Percentiles rank a stretch among this genome's conserved stretches.
phyloP scores from a whole-genome alignment of 148 eudicot genomes.

The Polygonum maritimum region DNA sequence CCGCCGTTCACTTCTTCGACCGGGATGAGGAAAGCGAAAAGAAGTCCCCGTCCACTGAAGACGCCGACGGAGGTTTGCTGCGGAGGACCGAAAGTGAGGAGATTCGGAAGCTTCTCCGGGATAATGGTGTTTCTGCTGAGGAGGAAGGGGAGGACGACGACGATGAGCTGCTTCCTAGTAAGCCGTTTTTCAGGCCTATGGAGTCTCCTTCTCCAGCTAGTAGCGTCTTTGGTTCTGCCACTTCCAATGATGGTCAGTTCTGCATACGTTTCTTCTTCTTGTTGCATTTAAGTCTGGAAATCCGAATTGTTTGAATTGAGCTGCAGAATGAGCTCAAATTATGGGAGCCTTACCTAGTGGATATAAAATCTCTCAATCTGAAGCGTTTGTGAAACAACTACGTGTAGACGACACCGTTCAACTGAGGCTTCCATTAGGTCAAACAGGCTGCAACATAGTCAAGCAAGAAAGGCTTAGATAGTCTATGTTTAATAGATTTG shows the following conservation, averaged over 20 bases:
- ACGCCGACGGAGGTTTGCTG: constrained; percentile 15
- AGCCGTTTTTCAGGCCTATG: constrained; percentile 19
- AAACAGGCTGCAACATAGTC: background rate
- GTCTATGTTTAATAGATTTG: background rate
- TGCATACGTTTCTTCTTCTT: background rate
- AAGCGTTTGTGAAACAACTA: background rate
- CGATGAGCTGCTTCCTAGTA: constrained; percentile 14
- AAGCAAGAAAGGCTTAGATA: too few relatives aligned
- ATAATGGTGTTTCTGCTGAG: constrained; percentile 13
- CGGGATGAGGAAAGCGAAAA: constrained; percentile 63
- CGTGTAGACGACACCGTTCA: background rate
- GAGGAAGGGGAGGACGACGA: constrained; percentile 18
- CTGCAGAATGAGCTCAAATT: background rate
- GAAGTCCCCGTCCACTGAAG: constrained; percentile 16
- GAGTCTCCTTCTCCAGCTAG: constrained; percentile 30
- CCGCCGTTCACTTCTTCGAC: constrained; percentile 67
- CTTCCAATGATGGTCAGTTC: constrained; percentile 29
- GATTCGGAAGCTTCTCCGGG: constrained; percentile 18
- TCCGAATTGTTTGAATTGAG: background rate
- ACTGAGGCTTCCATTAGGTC: background rate
- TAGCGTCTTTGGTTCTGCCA: constrained; percentile 35
- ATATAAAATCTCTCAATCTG: background rate
- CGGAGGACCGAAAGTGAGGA: constrained; percentile 27
- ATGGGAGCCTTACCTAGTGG: background rate
- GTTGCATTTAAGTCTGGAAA: background rate